Conservation (phyloP, 2,329 filamentous ascomycete genomes). For the Talaromyces islandicus region DNA sequence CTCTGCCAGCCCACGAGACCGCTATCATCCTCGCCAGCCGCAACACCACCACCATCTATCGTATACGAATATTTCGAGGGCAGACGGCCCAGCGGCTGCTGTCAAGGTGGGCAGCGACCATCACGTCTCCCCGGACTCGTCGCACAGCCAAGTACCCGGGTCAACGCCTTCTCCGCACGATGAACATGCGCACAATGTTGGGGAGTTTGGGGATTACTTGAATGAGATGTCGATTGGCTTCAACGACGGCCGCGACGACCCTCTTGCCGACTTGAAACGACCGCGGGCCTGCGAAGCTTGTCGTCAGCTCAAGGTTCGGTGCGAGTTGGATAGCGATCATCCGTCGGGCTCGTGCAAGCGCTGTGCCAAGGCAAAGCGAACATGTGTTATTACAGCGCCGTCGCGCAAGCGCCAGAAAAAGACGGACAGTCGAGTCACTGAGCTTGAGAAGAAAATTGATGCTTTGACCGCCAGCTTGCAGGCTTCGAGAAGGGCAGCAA, state of each 20-base stretch:
- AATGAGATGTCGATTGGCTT: conserved; percentile 8
- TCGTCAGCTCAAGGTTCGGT: conserved; percentile 73
- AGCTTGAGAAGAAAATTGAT: conserved; percentile 90
- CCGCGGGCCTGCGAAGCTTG: conserved; percentile 70
- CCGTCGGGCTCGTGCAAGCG: conserved; percentile 63
- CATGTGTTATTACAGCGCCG: conserved; percentile 70
- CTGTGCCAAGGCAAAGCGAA: conserved; percentile 72
- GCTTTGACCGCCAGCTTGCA: conserved; percentile 75
- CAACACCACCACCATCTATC: not conserved
- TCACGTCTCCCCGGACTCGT: conserved; percentile 21
- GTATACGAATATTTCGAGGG: not conserved
- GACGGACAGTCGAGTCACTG: conserved; percentile 80
- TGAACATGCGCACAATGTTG: conserved; percentile 9
- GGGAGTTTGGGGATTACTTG: conserved; percentile 1
- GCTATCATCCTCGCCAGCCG: not conserved
- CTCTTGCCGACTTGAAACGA: conserved; percentile 53
- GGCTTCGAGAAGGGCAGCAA: conserved; percentile 36
- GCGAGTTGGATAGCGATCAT: conserved; percentile 65
- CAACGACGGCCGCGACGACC: conserved; percentile 17
- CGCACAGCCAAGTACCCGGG: conserved; percentile 11
- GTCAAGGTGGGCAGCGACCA: conserved; percentile 10
- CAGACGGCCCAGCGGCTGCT: conserved; percentile 4
- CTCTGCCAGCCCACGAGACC: not conserved
- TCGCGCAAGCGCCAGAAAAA: conserved; percentile 82
- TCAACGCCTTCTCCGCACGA: conserved; percentile 12